Evolutionary conservation across 139 green algal genomes (phyloP), one percentile per base, ranked within the genome.

Genomic region (Zygnema cylindricum): DNA sequence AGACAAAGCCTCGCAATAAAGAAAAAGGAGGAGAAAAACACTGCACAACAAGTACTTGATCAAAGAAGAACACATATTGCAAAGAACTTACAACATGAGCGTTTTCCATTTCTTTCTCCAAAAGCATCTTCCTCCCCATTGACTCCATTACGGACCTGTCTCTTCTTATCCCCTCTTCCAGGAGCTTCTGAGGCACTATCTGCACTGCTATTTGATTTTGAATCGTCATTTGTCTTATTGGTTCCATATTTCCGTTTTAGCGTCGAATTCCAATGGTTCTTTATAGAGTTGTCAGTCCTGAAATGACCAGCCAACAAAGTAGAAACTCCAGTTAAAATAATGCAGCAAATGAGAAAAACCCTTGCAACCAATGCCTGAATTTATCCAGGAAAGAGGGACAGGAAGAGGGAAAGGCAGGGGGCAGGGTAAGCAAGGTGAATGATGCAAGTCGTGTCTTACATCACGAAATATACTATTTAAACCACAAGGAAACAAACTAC

Each of bases 241-340:
- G 3, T 7, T 3, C 7, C 71, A 54, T 87, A 55, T 49, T 93
- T 93, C 23, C 92, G 43, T 25, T 69, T 75, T 1, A 92, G 75
- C 22, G 76, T 93, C 33, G 78, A 89, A 84, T 95, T 94, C 96
- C 96, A 98, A 84, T 97, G 93, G 84, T 98, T 98, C 91, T 98
- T 97, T 75, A 97, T 96, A 0, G 95, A 91, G 75, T 97, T 97
- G 90, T 97, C 95, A 57, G 95, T 96, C 33, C 92, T 90, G 23
- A 94, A 94, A 35, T 25, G 30, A 73, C 57, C 30, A 25, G 30
- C n/a, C n/a, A n/a, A n/a, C n/a, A n/a, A n/a, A n/a, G n/a, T n/a
- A n/a, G n/a, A n/a, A n/a, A n/a, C n/a, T n/a, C n/a, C n/a, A n/a
- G n/a, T n/a, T n/a, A n/a, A n/a, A n/a, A n/a, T n/a, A n/a, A n/a